These are phyloP conservation scores for Ramalina peruviana DNA, from an alignment of 495 filamentous ascomycete species.

Conservation along the genomic window DNA sequence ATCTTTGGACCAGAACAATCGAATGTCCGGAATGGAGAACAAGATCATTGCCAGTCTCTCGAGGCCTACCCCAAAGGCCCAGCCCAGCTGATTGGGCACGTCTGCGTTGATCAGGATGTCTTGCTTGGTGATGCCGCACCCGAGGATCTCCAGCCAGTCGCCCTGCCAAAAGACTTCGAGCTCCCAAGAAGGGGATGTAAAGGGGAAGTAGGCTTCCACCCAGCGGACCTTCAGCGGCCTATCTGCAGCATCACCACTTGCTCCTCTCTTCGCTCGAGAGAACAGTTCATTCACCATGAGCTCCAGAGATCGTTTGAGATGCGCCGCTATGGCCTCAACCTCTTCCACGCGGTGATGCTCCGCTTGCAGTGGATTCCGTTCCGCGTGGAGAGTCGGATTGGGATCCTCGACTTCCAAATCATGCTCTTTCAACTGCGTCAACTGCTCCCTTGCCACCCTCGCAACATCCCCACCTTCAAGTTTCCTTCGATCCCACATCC, in stretches of 20 bases:
- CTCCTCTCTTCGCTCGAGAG: slow-evolving; percentile 47
- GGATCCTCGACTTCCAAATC: slow-evolving; percentile 67
- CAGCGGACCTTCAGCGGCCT: slow-evolving; percentile 76
- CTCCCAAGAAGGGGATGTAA: slow-evolving; percentile 90
- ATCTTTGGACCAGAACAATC: slow-evolving; percentile 92
- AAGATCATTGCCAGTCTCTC: slow-evolving; percentile 94
- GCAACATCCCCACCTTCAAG: slow-evolving; percentile 46
- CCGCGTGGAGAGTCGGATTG: slow-evolving; percentile 62
- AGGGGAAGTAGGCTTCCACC: slow-evolving; percentile 94
- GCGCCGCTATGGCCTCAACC: slow-evolving; percentile 66
- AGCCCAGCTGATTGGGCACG: slow-evolving; percentile 63
- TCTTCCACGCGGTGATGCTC: slow-evolving; percentile 58
- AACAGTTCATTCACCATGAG: slow-evolving; percentile 83
- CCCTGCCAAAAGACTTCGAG: slow-evolving; percentile 90
- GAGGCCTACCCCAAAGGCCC: slow-evolving; percentile 90
- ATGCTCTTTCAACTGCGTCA: slow-evolving; percentile 54
- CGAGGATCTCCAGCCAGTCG: slow-evolving; percentile 88
- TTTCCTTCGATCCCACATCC: slow-evolving; percentile 66
- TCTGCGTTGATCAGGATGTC: slow-evolving; percentile 62
- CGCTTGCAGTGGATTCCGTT: slow-evolving; percentile 72
- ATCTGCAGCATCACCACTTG: slow-evolving; percentile 16
- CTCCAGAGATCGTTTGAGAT: slow-evolving; percentile 84
- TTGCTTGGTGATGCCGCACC: slow-evolving; percentile 84
- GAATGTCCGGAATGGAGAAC: slow-evolving; percentile 89
- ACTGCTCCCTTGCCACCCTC: slow-evolving; percentile 45